Evolutionary conservation across 2,329 filamentous ascomycete genomes (phyloP), one percentile per base, ranked within the genome.

Genomic region (Diplodia mutila): DNA sequence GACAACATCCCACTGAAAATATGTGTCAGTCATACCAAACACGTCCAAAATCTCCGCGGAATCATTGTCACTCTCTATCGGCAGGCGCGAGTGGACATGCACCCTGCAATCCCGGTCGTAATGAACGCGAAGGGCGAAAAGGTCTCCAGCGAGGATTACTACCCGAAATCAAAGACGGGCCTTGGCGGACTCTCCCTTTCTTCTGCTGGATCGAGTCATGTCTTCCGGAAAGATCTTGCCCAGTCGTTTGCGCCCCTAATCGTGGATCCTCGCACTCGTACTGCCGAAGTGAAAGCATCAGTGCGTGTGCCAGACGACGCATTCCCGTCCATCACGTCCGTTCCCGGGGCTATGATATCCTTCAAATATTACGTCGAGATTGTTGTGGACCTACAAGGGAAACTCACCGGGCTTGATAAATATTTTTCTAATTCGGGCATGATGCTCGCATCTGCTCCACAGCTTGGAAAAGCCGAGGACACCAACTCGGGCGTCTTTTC

Each of bases 301-400:
- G 88, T 99, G 18, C 89, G 92, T 72, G 87, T 98, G 2, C 95
- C 95, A 0, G 93, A 97, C 70, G 92, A 97, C 74, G 89, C 89
- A 0, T 98, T 98, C 72, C 94, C 95, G 0, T 97, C 94, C 2
- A 98, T 98, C 70, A 89, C 89, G 32, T 90, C 90, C 66, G 93
- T 97, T 0, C 95, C 95, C 0, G 93, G 94, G 3, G 90, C 92
- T 39, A 95, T 98, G 89, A 95, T 99, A 71, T 93, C 90, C 73
- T 98, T 99, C 82, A 92, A 90, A 72, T 98, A 99, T 75, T 92
- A 94, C 72, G 86, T 97, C 23, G 95, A 99, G 78, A 92, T 97
- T 2, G 90, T 98, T 32, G 88, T 97, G 25, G 95, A 99, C 75
- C 85, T 98, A 0, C 94, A 95, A 55, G 94, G 94, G 46, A 95